Conservation (phyloP, 2,329 filamentous ascomycete genomes). For the Grosmannia penicillata region DNA sequence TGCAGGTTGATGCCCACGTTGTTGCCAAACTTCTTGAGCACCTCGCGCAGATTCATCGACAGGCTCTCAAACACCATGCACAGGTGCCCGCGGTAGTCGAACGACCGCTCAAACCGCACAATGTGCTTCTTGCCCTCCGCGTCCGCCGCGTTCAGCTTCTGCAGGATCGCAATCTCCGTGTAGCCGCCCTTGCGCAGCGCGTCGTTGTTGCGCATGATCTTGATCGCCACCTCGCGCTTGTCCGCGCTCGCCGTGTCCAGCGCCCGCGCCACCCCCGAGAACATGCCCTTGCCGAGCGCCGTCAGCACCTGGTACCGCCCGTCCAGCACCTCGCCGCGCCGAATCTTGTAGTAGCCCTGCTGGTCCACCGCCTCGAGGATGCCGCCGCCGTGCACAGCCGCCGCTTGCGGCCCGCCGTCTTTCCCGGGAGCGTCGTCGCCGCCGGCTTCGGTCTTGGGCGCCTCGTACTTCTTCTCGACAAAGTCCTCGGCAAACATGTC, state of each 20-base stretch:
- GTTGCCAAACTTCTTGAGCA: slow-evolving; percentile 89
- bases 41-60: slow-evolving; percentile 81
- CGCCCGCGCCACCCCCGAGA: slow-evolving; percentile 87
- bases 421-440: slow-evolving; percentile 17
- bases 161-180: slow-evolving; percentile 86
- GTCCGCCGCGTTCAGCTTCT: slow-evolving; percentile 75
- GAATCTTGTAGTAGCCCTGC: slow-evolving; percentile 93
- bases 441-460: slow-evolving; percentile 21
- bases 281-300: slow-evolving; percentile 84
- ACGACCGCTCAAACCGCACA: slow-evolving; percentile 72
- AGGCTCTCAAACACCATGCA: slow-evolving; percentile 97
- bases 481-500: slow-evolving; percentile 87
- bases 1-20: slow-evolving; percentile 83
- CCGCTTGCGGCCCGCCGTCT: slow-evolving; percentile 15
- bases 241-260: slow-evolving; percentile 52
- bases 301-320: slow-evolving; percentile 81
- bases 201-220: slow-evolving; percentile 95
- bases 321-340: slow-evolving; percentile 79
- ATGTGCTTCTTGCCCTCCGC: slow-evolving; percentile 83
- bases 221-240: slow-evolving; percentile 76
- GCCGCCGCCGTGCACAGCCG: slow-evolving; percentile 47
- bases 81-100: slow-evolving; percentile 88
- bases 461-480: slow-evolving; percentile 49
- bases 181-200: slow-evolving; percentile 80
- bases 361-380: slow-evolving; percentile 88